These are phyloP conservation scores for Haemoproteus tartakovskyi DNA, from an alignment of 169 alveolate genomes.

Conservation along the genomic window DNA sequence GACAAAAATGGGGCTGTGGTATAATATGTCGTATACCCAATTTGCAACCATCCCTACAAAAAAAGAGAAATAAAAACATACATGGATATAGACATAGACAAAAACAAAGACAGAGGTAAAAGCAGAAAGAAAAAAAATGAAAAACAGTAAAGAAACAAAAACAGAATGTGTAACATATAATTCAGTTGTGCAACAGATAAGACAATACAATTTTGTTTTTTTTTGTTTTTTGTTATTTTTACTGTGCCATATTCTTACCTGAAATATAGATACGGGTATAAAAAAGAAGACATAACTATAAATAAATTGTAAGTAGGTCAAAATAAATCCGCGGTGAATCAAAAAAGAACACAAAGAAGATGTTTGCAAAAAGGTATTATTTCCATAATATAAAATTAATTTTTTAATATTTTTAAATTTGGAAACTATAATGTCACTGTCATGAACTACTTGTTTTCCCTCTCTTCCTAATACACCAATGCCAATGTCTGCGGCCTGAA, in stretches of 20 bases:
- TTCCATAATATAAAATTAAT: slow-evolving; percentile 96
- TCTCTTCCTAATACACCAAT: slow-evolving; percentile 96
- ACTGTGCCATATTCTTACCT: too few relatives aligned
- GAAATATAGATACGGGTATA: slow-evolving; percentile 94
- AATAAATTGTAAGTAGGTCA: slow-evolving; percentile 91
- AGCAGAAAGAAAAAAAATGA: background rate
- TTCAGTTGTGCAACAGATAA: too few relatives aligned
- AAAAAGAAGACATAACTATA: slow-evolving; percentile 89
- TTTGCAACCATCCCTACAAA: slow-evolving; percentile 91
- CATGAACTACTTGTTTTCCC: slow-evolving; percentile 95
- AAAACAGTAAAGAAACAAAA: background rate
- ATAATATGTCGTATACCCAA: slow-evolving; percentile 97
- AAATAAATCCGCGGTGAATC: slow-evolving; percentile 94
- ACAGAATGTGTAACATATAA: background rate
- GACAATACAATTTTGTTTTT: too few relatives aligned
- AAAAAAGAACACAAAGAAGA: slow-evolving; percentile 92
- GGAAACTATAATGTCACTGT: slow-evolving; percentile 94
- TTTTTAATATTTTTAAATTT: slow-evolving; percentile 90
- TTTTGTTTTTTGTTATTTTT: too few relatives aligned
- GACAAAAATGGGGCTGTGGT: slow-evolving; percentile 95
- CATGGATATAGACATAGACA: too few relatives aligned
- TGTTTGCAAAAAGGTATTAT: slow-evolving; percentile 92
- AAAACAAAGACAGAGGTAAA: background rate
- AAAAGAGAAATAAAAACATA: too few relatives aligned
- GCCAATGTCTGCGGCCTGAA: slow-evolving; percentile 92